Base-by-base conservation (phyloP, 2,329 filamentous ascomycete species). In the Aspergillus proliferans region DNA sequence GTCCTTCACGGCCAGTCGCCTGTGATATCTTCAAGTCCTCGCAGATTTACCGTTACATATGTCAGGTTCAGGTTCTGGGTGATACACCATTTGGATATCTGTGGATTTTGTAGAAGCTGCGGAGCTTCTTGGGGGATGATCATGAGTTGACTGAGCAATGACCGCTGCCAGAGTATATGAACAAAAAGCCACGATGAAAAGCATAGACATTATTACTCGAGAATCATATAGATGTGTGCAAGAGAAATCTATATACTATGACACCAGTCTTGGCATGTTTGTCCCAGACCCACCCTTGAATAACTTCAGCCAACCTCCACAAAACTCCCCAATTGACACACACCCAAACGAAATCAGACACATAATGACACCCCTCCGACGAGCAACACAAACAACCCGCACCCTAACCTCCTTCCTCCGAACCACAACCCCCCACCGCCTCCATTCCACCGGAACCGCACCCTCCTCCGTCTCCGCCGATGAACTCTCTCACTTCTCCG, bases 401-500 rank as follows among this genome's bases (percentile, higher is more conserved):
- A 49, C 41, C 21, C 44, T 42, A 3, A 45, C 28, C 47, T 47
- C 21, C 36, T 43, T 53, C 43, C 38, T 34, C 50, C 43, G 19
- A 33, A 43, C 4, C 46, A 34, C 21, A 22, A 28, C 44, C 38
- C 33, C 41, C 33, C 47, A 22, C 44, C 63, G 63, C 52, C 50
- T 55, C 8, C 65, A 69, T 51, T 66, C 67, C 41, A 67, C 69
- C 41, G 10, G 9, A 30, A 30, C 26, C 26, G 26, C 26, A 30
- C 26, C 26, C 7, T 83, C 86, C 43, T 90, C 88, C 48, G 88
- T 98, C 71, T 94, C 94, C 62, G 81, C 87, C 47, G 82, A 85
- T 57, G 92, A 98, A 75, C 83, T 98, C 56, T 87, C 87, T 15
- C 93, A 98, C 76, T 98, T 98, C 80, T 90, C 90, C 64, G 83